A percentile compares a stretch with the other conserved stretches of the same genome.
phyloP scores from a whole-genome alignment of 2,329 filamentous ascomycete genomes.

The Cordyceps pruinosa region DNA sequence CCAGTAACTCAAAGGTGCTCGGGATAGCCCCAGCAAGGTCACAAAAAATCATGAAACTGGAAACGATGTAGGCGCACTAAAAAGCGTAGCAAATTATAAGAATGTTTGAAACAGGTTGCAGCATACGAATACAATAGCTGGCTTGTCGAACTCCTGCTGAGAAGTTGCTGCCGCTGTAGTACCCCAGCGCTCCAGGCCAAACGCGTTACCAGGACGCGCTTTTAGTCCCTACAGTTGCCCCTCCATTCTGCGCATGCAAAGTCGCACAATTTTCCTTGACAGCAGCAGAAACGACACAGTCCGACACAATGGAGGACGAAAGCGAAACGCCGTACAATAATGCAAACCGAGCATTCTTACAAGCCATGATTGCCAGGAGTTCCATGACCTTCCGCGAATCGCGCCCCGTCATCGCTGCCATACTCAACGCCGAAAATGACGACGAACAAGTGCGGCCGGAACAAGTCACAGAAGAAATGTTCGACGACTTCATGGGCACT shows the following conservation, averaged over 20 bases:
- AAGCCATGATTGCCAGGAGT: slow-evolving; percentile 75
- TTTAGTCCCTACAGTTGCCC: no score
- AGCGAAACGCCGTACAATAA: slow-evolving; percentile 41
- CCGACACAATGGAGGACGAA: slow-evolving; percentile 21
- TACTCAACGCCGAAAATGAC: slow-evolving; percentile 52
- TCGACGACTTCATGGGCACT: slow-evolving; percentile 61
- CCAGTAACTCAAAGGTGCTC: no score
- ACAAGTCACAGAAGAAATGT: slow-evolving; percentile 61
- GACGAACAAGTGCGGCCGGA: slow-evolving; percentile 39
- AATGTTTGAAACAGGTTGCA: no score
- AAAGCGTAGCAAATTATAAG: no score
- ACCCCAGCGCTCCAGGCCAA: neutral
- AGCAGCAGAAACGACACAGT: neutral
- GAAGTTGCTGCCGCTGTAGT: neutral
- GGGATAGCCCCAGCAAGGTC: no score
- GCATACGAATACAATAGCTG: no score
- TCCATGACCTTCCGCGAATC: slow-evolving; percentile 70
- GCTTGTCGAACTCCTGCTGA: no score
- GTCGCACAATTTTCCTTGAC: neutral
- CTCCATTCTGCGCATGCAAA: neutral
- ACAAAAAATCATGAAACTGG: no score
- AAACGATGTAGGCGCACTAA: no score
- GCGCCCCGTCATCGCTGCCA: slow-evolving; percentile 66
- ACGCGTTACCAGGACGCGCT: slow-evolving; percentile 11
- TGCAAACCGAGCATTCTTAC: slow-evolving; percentile 79